A percentile compares a stretch with the other conserved stretches of the same genome.
These are phyloP conservation scores for Dysphania ambrosioides DNA, from an alignment of 148 eudicot genomes.

Conservation along the genomic window DNA sequence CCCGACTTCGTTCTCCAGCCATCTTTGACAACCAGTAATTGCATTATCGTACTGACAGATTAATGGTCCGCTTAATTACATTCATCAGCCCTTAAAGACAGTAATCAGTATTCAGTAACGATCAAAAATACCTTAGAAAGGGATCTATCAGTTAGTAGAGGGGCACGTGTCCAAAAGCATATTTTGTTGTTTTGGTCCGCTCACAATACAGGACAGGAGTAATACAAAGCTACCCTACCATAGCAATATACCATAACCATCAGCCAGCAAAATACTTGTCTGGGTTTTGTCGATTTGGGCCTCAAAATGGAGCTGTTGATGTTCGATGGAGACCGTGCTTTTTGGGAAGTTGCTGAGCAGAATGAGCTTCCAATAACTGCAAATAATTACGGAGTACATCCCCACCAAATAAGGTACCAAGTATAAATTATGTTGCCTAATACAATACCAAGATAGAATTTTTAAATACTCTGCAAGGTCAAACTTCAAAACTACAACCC, in stretches of 20 bases:
- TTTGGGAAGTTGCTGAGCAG: constrained; percentile 28
- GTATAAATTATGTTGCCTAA: no score
- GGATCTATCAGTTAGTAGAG: background rate
- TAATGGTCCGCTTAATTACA: no score
- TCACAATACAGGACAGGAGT: background rate
- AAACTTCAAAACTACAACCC: no score
- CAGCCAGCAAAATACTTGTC: background rate
- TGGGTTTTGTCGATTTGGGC: background rate
- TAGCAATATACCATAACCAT: background rate
- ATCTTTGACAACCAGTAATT: no score
- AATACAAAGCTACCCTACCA: background rate
- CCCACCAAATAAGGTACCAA: background rate
- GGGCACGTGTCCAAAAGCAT: background rate
- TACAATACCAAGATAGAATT: no score
- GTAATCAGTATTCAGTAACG: no score
- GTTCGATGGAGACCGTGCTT: constrained; percentile 36
- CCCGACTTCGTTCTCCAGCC: no score
- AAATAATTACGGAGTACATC: background rate
- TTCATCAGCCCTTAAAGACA: background rate
- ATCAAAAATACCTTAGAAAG: no score
- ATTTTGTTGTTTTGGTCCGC: background rate
- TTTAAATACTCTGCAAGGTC: no score
- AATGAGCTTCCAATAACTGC: constrained; percentile 26
- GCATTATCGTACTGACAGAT: no score
- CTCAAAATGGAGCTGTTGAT: constrained; percentile 45